Base-by-base conservation (phyloP, 23 red algal species). In the Gracilaria caudata region DNA sequence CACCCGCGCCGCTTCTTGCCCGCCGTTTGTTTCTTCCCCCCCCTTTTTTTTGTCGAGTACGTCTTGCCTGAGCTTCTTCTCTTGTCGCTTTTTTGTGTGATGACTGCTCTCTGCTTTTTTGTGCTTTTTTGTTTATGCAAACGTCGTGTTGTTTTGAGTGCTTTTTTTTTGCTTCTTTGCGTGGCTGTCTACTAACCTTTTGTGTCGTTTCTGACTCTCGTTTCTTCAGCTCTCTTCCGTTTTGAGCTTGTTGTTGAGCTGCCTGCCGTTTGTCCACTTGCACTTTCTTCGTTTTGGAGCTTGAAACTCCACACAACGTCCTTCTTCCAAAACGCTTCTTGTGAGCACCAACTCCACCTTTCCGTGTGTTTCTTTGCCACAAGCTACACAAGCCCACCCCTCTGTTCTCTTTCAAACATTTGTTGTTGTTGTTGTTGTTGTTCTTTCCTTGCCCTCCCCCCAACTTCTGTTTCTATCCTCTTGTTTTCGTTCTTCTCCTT, bases 381-480 rank as follows among this genome's bases (percentile, higher is more conserved):
- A 51, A 51, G 14, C 14, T 12, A 58, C 7, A 14, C n/a, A 4
- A 4, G 54, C 54, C 4, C 3, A n/a, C 54, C 4, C 17, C 54
- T 65, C 29, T 23, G 11, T 32, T 65, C 32, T 32, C 32, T 65
- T 32, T n/a, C 26, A 9, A 26, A 29, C 29, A 32, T 32, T 65
- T 65, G 60, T 65, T 2, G 26, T 65, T 19, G 8, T 23, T 19
- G 25, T 65, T 2, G 60, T 35, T 32, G n/a, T 0, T 2, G 11
- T 13, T 23, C 26, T 65, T 16, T 61, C 26, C 7, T 29, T 16
- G 3, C 57, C 57, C 57, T 16, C 26, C 57, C 7, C 7, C 57
- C 57, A 6, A 61, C 57, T 29, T 73, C 66, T 7, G 39, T 75
- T 46, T 49, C 70, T 47, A 46, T 75, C 39, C 14, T 40, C n/a